These are phyloP conservation scores for Alliaria petiolata DNA, from an alignment of 345 rosid species.

Conservation along the genomic window DNA sequence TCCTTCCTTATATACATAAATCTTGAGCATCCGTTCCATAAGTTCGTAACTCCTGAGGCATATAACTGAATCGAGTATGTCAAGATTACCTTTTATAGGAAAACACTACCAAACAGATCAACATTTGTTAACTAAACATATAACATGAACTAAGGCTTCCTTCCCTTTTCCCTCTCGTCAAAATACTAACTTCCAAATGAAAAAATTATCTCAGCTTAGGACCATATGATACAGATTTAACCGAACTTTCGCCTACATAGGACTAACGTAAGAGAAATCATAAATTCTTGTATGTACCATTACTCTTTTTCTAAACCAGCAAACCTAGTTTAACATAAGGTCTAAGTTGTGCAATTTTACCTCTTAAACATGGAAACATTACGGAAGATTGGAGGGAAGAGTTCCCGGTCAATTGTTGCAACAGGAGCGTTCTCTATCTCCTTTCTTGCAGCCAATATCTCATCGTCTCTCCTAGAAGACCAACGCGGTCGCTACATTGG, in stretches of 20 bases:
- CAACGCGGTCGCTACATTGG: conserved; percentile 72
- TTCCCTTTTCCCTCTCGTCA: background rate
- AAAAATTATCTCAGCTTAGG: no score
- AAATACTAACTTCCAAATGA: background rate
- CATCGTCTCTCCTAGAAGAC: conserved; percentile 68
- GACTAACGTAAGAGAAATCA: background rate
- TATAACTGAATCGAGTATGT: conserved; percentile 25
- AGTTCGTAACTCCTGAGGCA: conserved; percentile 87
- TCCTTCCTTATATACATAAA: conserved; percentile 84
- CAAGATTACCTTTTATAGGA: conserved; percentile 8
- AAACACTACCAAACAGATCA: background rate
- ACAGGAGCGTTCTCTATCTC: conserved; percentile 64
- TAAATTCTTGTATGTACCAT: background rate
- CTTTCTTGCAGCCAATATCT: conserved; percentile 57
- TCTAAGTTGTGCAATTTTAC: conserved; percentile 25
- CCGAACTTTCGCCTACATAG: background rate
- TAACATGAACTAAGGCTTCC: background rate
- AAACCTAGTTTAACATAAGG: background rate
- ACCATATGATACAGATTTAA: background rate
- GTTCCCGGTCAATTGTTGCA: conserved; percentile 44
- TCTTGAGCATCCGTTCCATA: conserved; percentile 76
- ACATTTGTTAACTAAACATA: background rate
- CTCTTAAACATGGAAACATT: conserved; percentile 87
- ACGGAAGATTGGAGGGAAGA: conserved; percentile 72
- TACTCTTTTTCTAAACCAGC: background rate